Percentiles rank a stretch among this genome's conserved stretches.
Evolutionary conservation across 2,329 filamentous ascomycete species (phyloP).

Genomic region (Aureobasidium zeae): DNA sequence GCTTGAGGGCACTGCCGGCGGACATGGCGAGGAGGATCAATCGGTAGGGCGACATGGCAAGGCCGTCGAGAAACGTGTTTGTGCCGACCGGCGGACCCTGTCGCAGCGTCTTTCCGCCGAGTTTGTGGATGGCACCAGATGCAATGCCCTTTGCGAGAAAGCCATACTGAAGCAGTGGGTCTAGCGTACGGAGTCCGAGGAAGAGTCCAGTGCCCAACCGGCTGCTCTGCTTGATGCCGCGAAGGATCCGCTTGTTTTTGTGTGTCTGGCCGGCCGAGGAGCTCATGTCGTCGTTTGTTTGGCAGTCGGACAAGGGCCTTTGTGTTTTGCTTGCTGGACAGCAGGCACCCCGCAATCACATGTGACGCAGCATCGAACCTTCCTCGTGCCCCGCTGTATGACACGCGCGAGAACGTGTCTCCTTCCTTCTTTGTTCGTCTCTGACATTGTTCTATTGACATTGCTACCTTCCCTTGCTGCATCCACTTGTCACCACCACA

Average conservation of each 20-base stretch:
- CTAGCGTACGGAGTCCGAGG: conserved; percentile 38
- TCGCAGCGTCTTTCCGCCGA: conserved; percentile 38
- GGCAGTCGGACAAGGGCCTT: neutral
- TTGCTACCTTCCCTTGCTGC: too few species aligned
- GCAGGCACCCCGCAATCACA: conserved; percentile 10
- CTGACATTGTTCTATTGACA: neutral
- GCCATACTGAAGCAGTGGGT: conserved; percentile 41
- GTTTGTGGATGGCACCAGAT: conserved; percentile 34
- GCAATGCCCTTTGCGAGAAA: conserved; percentile 39
- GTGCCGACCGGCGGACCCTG: conserved; percentile 34
- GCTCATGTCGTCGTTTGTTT: conserved; percentile 14
- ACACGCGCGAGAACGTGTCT: too few species aligned
- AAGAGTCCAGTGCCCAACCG: conserved; percentile 33
- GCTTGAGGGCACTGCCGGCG: conserved; percentile 45
- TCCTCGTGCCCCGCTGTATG: too few species aligned
- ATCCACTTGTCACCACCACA: neutral
- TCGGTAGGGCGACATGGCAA: conserved; percentile 43
- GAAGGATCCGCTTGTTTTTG: conserved; percentile 29
- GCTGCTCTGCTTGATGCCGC: conserved; percentile 34
- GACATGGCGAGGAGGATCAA: conserved; percentile 46
- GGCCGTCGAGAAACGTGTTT: conserved; percentile 33
- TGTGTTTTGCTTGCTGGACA: too few species aligned
- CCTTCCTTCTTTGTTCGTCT: neutral
- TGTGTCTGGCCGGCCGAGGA: conserved; percentile 15
- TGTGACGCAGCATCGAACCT: too few species aligned